Evolutionary conservation across 768 basidiomycete genomes (phyloP).

Genomic region (Kwoniella europaea): DNA sequence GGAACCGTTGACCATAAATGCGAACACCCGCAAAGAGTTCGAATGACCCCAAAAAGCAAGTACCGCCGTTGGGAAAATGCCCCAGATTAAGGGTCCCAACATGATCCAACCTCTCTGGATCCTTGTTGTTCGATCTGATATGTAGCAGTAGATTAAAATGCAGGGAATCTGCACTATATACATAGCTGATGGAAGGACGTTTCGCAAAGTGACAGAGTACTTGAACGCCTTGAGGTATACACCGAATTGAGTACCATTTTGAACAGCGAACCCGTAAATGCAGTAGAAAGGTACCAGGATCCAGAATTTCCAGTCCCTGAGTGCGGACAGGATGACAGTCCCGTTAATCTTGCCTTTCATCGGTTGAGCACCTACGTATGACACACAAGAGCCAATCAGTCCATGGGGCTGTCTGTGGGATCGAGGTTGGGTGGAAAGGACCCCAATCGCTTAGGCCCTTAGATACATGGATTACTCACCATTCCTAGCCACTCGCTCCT

Average conservation of each 20-base stretch:
- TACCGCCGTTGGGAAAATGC: conserved; percentile 30
- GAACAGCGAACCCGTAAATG: conserved; percentile 23
- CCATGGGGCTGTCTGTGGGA: too few relatives aligned
- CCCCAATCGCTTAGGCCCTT: too few relatives aligned
- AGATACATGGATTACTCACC: conserved; percentile 5
- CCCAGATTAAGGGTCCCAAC: conserved; percentile 28
- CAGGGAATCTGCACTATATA: conserved; percentile 29
- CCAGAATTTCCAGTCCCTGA: conserved; percentile 25
- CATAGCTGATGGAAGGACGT: conserved; percentile 13
- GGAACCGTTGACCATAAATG: conserved; percentile 26
- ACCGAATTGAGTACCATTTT: conserved; percentile 21
- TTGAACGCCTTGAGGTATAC: conserved; percentile 19
- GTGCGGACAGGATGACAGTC: conserved; percentile 13
- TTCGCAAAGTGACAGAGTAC: conserved; percentile 22
- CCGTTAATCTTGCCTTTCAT: conserved; percentile 23
- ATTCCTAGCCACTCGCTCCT: conserved; percentile 16
- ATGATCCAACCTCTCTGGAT: conserved; percentile 16
- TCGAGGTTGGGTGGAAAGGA: too few relatives aligned
- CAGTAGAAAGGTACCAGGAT: conserved; percentile 20
- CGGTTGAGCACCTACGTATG: conserved; percentile 6
- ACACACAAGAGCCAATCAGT: background rate
- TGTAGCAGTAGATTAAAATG: conserved; percentile 23
- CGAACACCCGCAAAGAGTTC: conserved; percentile 24
- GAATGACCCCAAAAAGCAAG: conserved; percentile 26
- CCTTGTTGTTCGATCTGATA: conserved; percentile 23